Percentiles rank a stretch among this genome's conserved stretches.
Evolutionary conservation across 108 stramenopile species (phyloP).

Genomic region (Pseudonitzschia multiseries): DNA sequence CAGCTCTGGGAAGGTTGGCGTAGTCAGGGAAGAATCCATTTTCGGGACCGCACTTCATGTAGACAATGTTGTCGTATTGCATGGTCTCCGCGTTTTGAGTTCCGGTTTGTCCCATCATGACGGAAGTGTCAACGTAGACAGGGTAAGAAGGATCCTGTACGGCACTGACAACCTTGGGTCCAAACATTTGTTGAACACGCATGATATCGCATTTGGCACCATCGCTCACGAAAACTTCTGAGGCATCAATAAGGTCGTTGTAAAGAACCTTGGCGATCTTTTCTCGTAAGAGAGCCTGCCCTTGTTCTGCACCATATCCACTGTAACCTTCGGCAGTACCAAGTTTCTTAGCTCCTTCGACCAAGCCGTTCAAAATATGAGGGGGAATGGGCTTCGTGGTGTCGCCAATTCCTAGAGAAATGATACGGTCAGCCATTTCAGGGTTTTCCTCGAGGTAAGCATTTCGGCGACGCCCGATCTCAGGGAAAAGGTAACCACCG

Average conservation of each 20-base stretch:
- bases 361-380: conserved; percentile 90
- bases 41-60: conserved; percentile 94
- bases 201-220: conserved; percentile 98
- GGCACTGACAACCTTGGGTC: conserved; percentile 85
- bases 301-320: conserved; percentile 97
- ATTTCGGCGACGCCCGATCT: conserved; percentile 93
- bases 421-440: conserved; percentile 88
- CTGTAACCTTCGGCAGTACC: conserved; percentile 93
- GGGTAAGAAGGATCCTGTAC: conserved; percentile 98
- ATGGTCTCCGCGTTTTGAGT: conserved; percentile 73
- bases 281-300: conserved; percentile 78
- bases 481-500: conserved; percentile 95
- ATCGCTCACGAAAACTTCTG: conserved; percentile 97
- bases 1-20: conserved; percentile 80
- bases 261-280: conserved; percentile 91
- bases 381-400: conserved; percentile 96
- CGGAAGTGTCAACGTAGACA: conserved; percentile 93
- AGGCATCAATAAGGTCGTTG: conserved; percentile 84
- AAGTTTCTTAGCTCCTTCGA: conserved; percentile 79
- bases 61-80: conserved; percentile 96
- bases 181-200: conserved; percentile 96
- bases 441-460: conserved; percentile 90
- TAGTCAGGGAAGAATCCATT: conserved; percentile 97
- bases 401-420: conserved; percentile 96
- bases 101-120: conserved; percentile 97